Evolutionary conservation across 2,329 filamentous ascomycete genomes (phyloP), one percentile per base, ranked within the genome.

Genomic region (Ophiostoma piceae): DNA sequence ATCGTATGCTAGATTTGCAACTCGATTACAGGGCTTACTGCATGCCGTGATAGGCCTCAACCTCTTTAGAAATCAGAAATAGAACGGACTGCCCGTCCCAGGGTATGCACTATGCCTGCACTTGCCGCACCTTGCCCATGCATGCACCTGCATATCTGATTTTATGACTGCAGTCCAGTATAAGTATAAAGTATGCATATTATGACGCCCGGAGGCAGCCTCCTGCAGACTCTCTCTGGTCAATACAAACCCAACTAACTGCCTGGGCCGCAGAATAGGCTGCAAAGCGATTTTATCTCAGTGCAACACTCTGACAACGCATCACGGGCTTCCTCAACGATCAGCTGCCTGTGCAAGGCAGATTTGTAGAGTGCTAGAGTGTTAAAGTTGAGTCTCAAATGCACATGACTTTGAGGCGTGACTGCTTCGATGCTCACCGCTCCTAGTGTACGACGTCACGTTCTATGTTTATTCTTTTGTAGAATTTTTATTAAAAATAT

Each of bases 361-460:
- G 29, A 64, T 2, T 64, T 12, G 4, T 11, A 4, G 37, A 37
- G 6, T 32, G 11, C 9, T 6, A 35, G 14, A 19, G 29, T 64
- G 16, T 35, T 11, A 2, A n/a, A 37, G 6, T 14, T 19, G 14
- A 19, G 29, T 37, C 16, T 19, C 3, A 26, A 7, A 6, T 54
- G 37, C 29, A 29, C 32, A 16, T 51, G 32, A 47, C 43, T n/a
- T 19, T 47, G 43, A 8, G 43, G 43, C 43, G 43, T 47, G 43
- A 47, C 43, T 19, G 8, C 26, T 29, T n/a, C 19, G 65, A 43
- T 54, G 35, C 67, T 70, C 69, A 68, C 69, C 69, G 69, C 62
- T 67, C 47, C 16, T 16, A 4, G 14, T 70, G 69, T 70, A 32
- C 47, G 47, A 70, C 69, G 19, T 39, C 5, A n/a, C 43, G 43